A percentile compares a stretch with the other conserved stretches of the same genome.
phyloP scores from a whole-genome alignment of 2,329 filamentous ascomycete species.

The Aspergillus calidoustus region DNA sequence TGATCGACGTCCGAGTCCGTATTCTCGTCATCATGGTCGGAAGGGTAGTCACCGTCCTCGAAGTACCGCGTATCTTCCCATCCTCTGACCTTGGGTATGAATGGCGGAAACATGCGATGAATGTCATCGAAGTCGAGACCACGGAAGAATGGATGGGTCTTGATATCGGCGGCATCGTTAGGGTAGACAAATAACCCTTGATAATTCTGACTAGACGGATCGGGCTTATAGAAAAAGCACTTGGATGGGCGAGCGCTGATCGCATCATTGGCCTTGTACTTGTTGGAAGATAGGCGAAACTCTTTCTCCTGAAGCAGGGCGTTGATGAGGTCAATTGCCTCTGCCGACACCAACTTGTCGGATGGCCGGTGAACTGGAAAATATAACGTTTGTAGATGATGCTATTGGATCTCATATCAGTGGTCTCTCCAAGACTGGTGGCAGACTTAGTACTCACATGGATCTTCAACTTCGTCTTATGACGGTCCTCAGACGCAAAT shows the following conservation, averaged over 20 bases:
- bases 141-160: conserved; percentile 82
- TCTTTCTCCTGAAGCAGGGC: conserved; percentile 75
- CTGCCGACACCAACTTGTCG: conserved; percentile 64
- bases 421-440: background rate
- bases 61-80: conserved; percentile 86
- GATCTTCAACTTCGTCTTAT: conserved; percentile 85
- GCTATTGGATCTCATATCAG: conserved; percentile 50
- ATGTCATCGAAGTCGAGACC: conserved; percentile 78
- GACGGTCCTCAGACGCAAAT: conserved; percentile 79
- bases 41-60: conserved; percentile 70
- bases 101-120: conserved; percentile 73
- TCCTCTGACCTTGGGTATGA: conserved; percentile 72
- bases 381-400: conserved; percentile 70
- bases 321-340: conserved; percentile 77
- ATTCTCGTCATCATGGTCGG: conserved; percentile 20
- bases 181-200: conserved; percentile 72
- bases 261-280: conserved; percentile 72
- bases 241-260: conserved; percentile 37
- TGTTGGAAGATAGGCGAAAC: conserved; percentile 73
- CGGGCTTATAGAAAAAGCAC: conserved; percentile 38
- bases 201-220: conserved; percentile 44
- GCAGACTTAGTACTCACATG: conserved; percentile 57
- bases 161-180: conserved; percentile 87
- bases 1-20: conserved; percentile 19
- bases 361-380: conserved; percentile 66